phyloP scores from a whole-genome alignment of 345 rosid genomes.

The Linum lewisii region DNA sequence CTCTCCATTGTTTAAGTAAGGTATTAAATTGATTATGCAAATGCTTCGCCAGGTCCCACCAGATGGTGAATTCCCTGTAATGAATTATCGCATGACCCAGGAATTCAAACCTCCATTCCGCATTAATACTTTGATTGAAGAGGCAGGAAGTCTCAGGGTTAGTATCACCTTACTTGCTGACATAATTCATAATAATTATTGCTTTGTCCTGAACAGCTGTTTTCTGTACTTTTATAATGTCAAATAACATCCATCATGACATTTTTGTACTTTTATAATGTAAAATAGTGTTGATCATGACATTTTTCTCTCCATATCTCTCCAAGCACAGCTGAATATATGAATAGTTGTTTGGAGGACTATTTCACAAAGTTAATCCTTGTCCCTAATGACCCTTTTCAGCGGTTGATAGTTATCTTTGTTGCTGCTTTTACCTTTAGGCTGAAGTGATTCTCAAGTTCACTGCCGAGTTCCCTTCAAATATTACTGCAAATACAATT shows the following conservation, averaged over 20 bases:
- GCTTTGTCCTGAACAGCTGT: neutral
- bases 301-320: no score
- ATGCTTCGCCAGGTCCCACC: constrained; percentile 69
- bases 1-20: constrained; percentile 5
- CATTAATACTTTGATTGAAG: constrained; percentile 83
- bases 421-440: constrained; percentile 32
- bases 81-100: constrained; percentile 98
- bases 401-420: neutral
- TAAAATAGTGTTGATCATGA: no score
- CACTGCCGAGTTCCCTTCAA: constrained; percentile 72
- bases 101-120: constrained; percentile 98
- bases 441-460: constrained; percentile 88
- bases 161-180: neutral
- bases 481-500: constrained; percentile 77
- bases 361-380: neutral
- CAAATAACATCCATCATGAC: neutral
- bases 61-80: constrained; percentile 98
- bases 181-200: neutral
- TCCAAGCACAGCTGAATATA: no score
- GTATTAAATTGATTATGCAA: constrained; percentile 10
- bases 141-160: constrained; percentile 90
- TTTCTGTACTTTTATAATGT: neutral
- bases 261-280: neutral
- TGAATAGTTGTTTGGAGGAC: no score
- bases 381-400: neutral